Evolutionary conservation across 83 land plant genomes (phyloP).

Genomic region (Isoetes engelmannii): DNA sequence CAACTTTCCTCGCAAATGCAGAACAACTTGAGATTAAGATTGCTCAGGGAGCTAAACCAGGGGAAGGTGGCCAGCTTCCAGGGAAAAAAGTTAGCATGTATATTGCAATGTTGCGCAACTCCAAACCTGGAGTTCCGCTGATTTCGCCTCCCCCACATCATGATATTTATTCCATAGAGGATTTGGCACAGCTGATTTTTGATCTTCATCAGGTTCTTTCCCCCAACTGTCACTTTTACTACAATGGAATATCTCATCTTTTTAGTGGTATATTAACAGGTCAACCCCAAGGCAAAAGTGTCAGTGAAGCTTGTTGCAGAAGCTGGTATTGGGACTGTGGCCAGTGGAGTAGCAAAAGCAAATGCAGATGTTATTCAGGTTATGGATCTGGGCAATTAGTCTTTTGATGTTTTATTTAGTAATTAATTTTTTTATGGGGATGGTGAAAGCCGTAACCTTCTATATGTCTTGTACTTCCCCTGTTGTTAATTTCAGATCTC

Average conservation of each 20-base stretch:
- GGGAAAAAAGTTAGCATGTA: slow-evolving; percentile 98
- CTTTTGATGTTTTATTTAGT: neutral
- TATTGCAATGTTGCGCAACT: slow-evolving; percentile 83
- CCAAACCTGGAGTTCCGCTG: slow-evolving; percentile 96
- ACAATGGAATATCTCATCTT: too few relatives aligned
- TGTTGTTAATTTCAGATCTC: slow-evolving; percentile 54
- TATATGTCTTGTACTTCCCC: neutral
- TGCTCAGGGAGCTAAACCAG: slow-evolving; percentile 99
- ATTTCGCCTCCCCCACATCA: slow-evolving; percentile 99
- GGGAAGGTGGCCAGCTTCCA: slow-evolving; percentile 98
- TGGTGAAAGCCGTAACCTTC: neutral
- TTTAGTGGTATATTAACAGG: slow-evolving; percentile 31
- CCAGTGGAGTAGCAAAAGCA: slow-evolving; percentile 97
- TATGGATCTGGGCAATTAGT: neutral
- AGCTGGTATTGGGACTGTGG: slow-evolving; percentile 98
- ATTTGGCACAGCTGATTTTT: slow-evolving; percentile 93
- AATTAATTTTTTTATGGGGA: neutral
- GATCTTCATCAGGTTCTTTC: slow-evolving; percentile 89
- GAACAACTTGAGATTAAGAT: slow-evolving; percentile 93
- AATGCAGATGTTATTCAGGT: slow-evolving; percentile 99
- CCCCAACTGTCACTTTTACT: neutral
- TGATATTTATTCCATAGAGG: slow-evolving; percentile 98
- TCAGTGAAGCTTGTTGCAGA: slow-evolving; percentile 98
- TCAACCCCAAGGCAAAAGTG: slow-evolving; percentile 91
- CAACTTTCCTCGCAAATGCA: slow-evolving; percentile 90